Percentiles rank a stretch among this genome's conserved stretches.
These are phyloP conservation scores for Sporothrix dimorphospora DNA, from an alignment of 2,329 filamentous ascomycete genomes.

Conservation along the genomic window DNA sequence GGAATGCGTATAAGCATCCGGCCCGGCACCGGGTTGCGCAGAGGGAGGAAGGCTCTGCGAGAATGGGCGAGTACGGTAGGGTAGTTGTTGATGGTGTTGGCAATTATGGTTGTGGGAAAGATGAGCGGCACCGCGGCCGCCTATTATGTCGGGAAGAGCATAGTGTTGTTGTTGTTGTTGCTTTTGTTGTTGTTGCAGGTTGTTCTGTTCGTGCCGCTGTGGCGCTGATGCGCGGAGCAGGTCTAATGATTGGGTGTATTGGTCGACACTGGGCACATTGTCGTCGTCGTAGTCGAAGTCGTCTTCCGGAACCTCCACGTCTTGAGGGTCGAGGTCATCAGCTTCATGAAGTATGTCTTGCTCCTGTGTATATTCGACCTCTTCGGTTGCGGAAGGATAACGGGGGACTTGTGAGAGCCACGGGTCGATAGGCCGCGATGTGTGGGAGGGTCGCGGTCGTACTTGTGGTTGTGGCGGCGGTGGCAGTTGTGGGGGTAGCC, in stretches of 20 bases:
- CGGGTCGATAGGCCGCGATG: slow-evolving; percentile 29
- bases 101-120: slow-evolving; percentile 23
- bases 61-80: slow-evolving; percentile 20
- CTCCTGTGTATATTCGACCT: background rate
- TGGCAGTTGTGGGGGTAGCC: background rate
- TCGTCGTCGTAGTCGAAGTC: slow-evolving; percentile 16
- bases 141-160: background rate
- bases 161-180: slow-evolving; percentile 7
- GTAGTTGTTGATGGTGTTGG: slow-evolving; percentile 24
- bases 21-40: background rate
- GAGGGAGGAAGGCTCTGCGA: background rate
- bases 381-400: background rate
- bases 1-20: background rate
- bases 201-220: background rate
- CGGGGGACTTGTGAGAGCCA: slow-evolving; percentile 31
- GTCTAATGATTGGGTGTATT: slow-evolving; percentile 33
- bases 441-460: background rate
- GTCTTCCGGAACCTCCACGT: slow-evolving; percentile 4
- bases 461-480: background rate
- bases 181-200: background rate
- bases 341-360: background rate
- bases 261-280: slow-evolving; percentile 22
- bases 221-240: slow-evolving; percentile 21
- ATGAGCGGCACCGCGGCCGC: background rate
- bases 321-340: background rate